These are phyloP conservation scores for Agastache rugosa DNA, from an alignment of 257 asterid species.

Conservation along the genomic window DNA sequence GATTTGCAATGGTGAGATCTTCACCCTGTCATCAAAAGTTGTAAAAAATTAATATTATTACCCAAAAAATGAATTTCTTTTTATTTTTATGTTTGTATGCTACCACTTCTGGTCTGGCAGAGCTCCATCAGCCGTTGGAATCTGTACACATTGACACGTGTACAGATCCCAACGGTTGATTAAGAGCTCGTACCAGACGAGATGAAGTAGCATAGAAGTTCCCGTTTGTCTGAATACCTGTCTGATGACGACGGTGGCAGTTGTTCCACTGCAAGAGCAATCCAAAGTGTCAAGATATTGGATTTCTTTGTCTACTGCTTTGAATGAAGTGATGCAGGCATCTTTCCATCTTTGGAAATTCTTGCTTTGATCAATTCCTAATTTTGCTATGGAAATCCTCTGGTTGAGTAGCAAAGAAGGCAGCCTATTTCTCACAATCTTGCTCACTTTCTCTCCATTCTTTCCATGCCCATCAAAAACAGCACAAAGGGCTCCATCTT, in stretches of 20 bases:
- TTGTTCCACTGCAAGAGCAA: constrained; percentile 76
- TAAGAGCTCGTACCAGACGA: neutral
- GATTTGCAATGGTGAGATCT: constrained; percentile 72
- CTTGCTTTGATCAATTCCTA: constrained; percentile 46
- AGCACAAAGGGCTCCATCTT: constrained; percentile 65
- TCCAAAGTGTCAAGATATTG: constrained; percentile 57
- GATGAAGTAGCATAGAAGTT: neutral
- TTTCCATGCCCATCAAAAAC: constrained; percentile 92
- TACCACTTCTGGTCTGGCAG: neutral
- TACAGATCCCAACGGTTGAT: neutral
- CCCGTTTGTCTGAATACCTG: constrained; percentile 74
- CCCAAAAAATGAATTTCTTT: too few relatives aligned
- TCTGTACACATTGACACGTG: neutral
- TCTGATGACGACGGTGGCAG: constrained; percentile 64
- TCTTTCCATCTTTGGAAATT: constrained; percentile 68
- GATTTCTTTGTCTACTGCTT: constrained; percentile 69
- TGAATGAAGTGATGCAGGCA: constrained; percentile 64
- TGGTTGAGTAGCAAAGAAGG: constrained; percentile 65
- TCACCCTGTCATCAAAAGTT: constrained; percentile 50
- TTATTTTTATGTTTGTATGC: neutral
- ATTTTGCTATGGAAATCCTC: constrained; percentile 46
- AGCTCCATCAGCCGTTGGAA: neutral
- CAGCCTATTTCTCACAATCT: constrained; percentile 67
- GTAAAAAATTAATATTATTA: too few relatives aligned
- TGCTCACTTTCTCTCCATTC: constrained; percentile 74